Base-by-base conservation (phyloP, 2,329 filamentous ascomycete species). In the Paracorniculantispora psalliotae region DNA sequence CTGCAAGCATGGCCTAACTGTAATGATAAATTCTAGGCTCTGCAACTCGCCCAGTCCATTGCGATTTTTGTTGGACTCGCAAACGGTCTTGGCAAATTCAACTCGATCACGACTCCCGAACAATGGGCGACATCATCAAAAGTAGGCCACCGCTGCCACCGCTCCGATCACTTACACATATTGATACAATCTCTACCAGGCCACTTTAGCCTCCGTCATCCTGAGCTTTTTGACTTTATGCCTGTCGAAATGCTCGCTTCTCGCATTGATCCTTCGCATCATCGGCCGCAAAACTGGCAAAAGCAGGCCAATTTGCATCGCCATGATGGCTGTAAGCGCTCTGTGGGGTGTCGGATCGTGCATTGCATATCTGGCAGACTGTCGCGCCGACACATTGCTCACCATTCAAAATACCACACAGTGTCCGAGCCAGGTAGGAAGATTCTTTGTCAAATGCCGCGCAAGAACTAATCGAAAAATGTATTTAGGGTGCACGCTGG, bases 191-290 rank as follows among this genome's bases (percentile, higher is more conserved):
- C 21, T 10, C 13, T 10, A 5, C 6, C 17, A 59, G 59, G 46
- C 52, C 4, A 59, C 59, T 21, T 43, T 63, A 12, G 60, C 61
- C 1, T 48, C 61, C 15, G 46, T 61, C 4, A 15, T 62, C 3
- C 28, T 63, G 4, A 49, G 47, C 5, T 28, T 64, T 12, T 26
- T 64, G 5, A 51, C 56, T 10, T 19, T 65, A 13, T 23, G 55
- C 8, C 55, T 65, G 2, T 54, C 63, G 1, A 65, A 65, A 49
- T 65, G 63, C 43, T 65, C 63, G 3, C 46, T 64, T 8, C 55
- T 63, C 17, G 61, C 61, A 2, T 46, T 65, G 10, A 52, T 65
- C 33, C 46, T 65, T 9, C 60, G 63, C 1, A 61, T 64, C 39
- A 61, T 65, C 25, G 57, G 58, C 10, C 50, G 58, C 23, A 61